phyloP scores from a whole-genome alignment of 164 flowering plant species.

The Magnolia kwangsiensis region DNA sequence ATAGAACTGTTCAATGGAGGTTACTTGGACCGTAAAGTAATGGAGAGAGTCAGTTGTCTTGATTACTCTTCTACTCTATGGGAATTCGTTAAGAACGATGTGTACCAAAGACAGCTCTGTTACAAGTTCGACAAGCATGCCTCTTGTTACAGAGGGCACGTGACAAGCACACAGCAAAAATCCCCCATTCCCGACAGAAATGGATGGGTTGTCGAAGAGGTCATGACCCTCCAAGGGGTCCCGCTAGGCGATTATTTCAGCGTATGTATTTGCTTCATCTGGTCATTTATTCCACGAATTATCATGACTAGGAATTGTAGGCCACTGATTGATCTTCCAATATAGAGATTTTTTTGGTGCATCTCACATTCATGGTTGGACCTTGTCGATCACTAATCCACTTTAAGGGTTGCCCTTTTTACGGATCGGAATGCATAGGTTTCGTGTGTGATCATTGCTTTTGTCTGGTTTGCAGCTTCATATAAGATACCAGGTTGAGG shows the following conservation, averaged over 20 bases:
- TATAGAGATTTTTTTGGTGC: too few species aligned
- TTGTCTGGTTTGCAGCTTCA: slow-evolving; percentile 65
- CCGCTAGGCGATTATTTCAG: slow-evolving; percentile 87
- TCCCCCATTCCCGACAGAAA: slow-evolving; percentile 51
- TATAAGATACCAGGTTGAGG: slow-evolving; percentile 75
- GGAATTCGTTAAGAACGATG: slow-evolving; percentile 72
- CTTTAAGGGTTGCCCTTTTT: too few species aligned
- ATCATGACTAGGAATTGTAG: not conserved
- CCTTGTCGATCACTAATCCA: too few species aligned
- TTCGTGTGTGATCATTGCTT: not conserved
- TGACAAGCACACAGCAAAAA: slow-evolving; percentile 81
- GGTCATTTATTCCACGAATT: not conserved
- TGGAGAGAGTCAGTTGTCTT: slow-evolving; percentile 78
- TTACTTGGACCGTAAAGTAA: slow-evolving; percentile 61
- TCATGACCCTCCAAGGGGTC: slow-evolving; percentile 77
- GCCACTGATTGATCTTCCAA: too few species aligned
- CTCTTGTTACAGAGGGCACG: slow-evolving; percentile 79
- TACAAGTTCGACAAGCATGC: slow-evolving; percentile 62
- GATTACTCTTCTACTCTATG: slow-evolving; percentile 75
- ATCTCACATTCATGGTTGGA: too few species aligned
- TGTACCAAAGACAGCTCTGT: slow-evolving; percentile 67
- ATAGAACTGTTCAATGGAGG: slow-evolving; percentile 73
- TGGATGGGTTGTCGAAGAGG: slow-evolving; percentile 89
- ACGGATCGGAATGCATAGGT: too few species aligned
- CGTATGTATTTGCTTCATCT: slow-evolving; percentile 33